Conservation (phyloP, 352 stramenopile species). For the Phytophthora hibernalis region DNA sequence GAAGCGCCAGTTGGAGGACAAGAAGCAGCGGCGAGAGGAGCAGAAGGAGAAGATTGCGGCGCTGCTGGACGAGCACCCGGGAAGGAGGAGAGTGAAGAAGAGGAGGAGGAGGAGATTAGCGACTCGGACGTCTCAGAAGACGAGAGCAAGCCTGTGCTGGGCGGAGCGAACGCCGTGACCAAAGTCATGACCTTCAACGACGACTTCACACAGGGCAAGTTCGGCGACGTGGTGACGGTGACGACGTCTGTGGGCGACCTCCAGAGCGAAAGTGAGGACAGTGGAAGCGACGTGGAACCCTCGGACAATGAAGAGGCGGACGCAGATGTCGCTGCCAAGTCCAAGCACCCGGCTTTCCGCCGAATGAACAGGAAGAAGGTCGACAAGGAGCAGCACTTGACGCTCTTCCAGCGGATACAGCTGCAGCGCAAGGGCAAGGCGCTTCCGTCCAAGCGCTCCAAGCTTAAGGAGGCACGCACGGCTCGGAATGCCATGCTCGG, state of each 20-base stretch:
- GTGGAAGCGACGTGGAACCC: constrained; percentile 67
- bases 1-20: constrained; percentile 78
- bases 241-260: constrained; percentile 83
- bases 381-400: constrained; percentile 72
- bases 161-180: constrained; percentile 45
- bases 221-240: constrained; percentile 88
- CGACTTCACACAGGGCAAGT: constrained; percentile 85
- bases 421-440: constrained; percentile 83
- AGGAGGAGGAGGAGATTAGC: constrained; percentile 36
- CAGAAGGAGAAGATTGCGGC: constrained; percentile 73
- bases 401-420: constrained; percentile 90
- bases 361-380: constrained; percentile 48
- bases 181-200: constrained; percentile 85
- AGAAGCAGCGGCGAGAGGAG: constrained; percentile 85
- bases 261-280: constrained; percentile 79
- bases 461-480: constrained; percentile 80
- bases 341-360: constrained; percentile 34
- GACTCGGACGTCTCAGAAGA: constrained; percentile 41
- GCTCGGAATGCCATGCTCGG: constrained; percentile 73
- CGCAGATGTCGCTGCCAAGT: constrained; percentile 30
- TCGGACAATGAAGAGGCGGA: constrained; percentile 56
- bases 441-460: constrained; percentile 82
- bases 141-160: constrained; percentile 37
- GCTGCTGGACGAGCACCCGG: constrained; percentile 56
- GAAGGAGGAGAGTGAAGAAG: constrained; percentile 37